phyloP scores from a whole-genome alignment of 1,284 basidiomycete species.

The Nidula niveotomentosa region DNA sequence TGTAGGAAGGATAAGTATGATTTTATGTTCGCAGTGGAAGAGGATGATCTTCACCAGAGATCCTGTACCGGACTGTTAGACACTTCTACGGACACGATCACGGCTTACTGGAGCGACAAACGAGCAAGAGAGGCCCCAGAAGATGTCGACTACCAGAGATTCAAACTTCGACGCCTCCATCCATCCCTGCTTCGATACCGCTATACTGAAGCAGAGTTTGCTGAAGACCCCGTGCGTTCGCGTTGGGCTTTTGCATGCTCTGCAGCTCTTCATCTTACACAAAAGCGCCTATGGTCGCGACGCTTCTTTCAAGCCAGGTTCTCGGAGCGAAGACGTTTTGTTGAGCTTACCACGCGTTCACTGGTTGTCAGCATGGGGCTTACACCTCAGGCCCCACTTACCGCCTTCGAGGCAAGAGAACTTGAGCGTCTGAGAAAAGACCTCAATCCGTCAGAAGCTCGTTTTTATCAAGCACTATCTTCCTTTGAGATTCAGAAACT shows the following conservation, averaged over 20 bases:
- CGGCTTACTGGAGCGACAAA: constrained; percentile 19
- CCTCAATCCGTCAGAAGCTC: constrained; percentile 28
- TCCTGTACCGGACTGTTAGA: constrained; percentile 19
- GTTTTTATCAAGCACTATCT: constrained; percentile 30
- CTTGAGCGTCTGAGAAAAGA: constrained; percentile 24
- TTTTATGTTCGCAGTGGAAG: constrained; percentile 20
- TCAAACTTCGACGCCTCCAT: constrained; percentile 21
- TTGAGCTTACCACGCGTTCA: constrained; percentile 24
- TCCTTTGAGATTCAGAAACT: constrained; percentile 30
- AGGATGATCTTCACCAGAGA: constrained; percentile 22
- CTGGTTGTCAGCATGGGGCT: constrained; percentile 24
- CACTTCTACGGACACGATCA: constrained; percentile 14
- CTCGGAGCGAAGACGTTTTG: constrained; percentile 24
- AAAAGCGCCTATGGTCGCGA: constrained; percentile 24
- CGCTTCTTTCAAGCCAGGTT: constrained; percentile 22
- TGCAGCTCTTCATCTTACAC: constrained; percentile 20
- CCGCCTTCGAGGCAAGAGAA: constrained; percentile 21
- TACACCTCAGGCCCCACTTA: constrained; percentile 26
- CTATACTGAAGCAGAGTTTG: constrained; percentile 17
- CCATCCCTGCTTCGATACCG: constrained; percentile 22
- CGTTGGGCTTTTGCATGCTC: constrained; percentile 27
- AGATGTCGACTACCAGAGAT: constrained; percentile 18
- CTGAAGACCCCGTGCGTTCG: constrained; percentile 20
- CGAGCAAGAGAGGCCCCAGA: constrained; percentile 15
- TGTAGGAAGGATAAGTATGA: constrained; percentile 8